Percentiles rank a stretch among this genome's conserved stretches.
phyloP scores from a whole-genome alignment of 2,329 filamentous ascomycete genomes.

The Didymella glomerata region DNA sequence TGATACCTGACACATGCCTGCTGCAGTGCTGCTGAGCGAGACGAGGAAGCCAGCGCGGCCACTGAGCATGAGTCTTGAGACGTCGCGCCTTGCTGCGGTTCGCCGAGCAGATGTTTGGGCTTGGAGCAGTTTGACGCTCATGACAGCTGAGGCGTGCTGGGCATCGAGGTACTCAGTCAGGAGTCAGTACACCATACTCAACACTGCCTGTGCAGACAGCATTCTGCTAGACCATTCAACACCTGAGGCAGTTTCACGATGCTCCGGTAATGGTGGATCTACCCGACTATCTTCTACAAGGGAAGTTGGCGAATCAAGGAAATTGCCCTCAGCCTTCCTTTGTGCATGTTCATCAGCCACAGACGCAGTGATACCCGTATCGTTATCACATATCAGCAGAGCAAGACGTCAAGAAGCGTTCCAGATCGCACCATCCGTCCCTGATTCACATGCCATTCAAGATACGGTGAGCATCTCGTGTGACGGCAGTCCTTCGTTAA shows the following conservation, averaged over 20 bases:
- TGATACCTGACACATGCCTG: constrained; percentile 20
- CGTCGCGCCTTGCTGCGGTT: constrained; percentile 2
- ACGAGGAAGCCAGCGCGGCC: constrained; percentile 5
- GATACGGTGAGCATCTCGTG: not conserved
- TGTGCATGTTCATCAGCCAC: constrained; percentile 13
- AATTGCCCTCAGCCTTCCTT: constrained; percentile 9
- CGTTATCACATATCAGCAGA: constrained; percentile 10
- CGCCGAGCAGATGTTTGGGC: constrained; percentile 11
- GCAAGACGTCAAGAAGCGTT: not conserved
- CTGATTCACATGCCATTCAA: not conserved
- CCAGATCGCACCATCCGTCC: constrained; percentile 9
- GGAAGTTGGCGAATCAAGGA: constrained; percentile 4
- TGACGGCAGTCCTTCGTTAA: not conserved
- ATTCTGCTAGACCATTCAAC: constrained; percentile 8
- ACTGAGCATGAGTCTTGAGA: not conserved
- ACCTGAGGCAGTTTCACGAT: constrained; percentile 13
- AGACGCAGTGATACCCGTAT: constrained; percentile 2
- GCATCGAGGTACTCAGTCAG: constrained; percentile 7
- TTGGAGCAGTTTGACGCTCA: not conserved
- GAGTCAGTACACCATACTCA: not conserved
- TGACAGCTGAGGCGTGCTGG: constrained; percentile 9
- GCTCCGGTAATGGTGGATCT: constrained; percentile 13
- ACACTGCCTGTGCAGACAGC: constrained; percentile 3
- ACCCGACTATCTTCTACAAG: constrained; percentile 4
- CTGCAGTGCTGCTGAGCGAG: constrained; percentile 14